Base-by-base conservation (phyloP, 1,284 basidiomycete genomes). In the Naganishia albida region DNA sequence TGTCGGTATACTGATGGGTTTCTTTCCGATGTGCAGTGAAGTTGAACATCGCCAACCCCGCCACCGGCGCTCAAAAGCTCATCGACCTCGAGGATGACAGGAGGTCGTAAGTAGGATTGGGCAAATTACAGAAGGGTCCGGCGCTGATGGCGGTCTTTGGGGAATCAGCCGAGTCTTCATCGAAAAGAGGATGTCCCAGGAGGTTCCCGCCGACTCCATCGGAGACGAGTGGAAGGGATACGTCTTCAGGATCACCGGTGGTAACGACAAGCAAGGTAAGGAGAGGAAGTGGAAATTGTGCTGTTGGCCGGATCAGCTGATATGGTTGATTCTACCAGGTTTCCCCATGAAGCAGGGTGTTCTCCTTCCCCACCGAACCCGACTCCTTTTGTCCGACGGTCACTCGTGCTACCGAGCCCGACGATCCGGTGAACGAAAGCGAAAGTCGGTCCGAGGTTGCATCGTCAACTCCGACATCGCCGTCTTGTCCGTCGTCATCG, bases 271-370 rank as follows among this genome's bases (percentile, higher is more conserved):
- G 74, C 81, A 82, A 74, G 79, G 77, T 72, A 15, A 39, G 65
- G 63, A 23, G 67, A 63, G 30, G 60, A 52, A 12, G n/a, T 16
- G n/a, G 48, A 39, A 16, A 16, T 34, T 23, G 20, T 12, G 50
- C 56, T 54, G 15, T 39, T 15, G 42, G n/a, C n/a, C 26, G 25
- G n/a, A 48, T 20, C 8, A 16, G 30, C 44, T 62, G 48, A 49
- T 23, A n/a, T n/a, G n/a, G n/a, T 30, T 34, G 42, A 20, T 40
- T 23, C 34, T 39, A 18, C 16, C 56, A 69, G 90, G 91, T 81
- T 96, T 96, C 87, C 93, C 93, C 63, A 97, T 97, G 93, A 98
- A 98, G 84, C 95, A 98, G 84, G 95, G 94, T 85, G 91, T 98
- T 75, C 89, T 99, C 71, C 85, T 94, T 74, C 91, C 92, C 72